Evolutionary conservation across 257 asterid species (phyloP).

Genomic region (Scutellaria barbata): DNA sequence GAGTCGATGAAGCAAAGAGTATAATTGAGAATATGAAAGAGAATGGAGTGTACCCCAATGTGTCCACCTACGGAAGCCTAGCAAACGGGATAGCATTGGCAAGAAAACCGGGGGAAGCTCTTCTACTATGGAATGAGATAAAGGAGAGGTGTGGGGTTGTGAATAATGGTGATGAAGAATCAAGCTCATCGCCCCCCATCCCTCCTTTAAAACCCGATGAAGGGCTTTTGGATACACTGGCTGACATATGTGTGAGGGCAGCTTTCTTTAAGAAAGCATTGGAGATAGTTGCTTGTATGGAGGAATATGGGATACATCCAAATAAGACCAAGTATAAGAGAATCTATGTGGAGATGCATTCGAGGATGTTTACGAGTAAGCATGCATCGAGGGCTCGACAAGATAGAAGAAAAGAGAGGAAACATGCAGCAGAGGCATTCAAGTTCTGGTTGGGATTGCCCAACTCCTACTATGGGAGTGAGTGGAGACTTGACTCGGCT

Average conservation of each 20-base stretch:
- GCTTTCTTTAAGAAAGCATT: conserved; percentile 91
- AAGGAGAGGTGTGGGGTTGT: conserved; percentile 70
- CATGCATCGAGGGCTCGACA: conserved; percentile 96
- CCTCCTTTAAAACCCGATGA: conserved; percentile 83
- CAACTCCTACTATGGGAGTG: conserved; percentile 80
- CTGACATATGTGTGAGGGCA: conserved; percentile 93
- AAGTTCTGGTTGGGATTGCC: conserved; percentile 99
- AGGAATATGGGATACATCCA: conserved; percentile 78
- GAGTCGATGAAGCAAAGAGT: conserved; percentile 71
- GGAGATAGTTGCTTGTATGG: conserved; percentile 96
- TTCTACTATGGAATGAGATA: conserved; percentile 87
- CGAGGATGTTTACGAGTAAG: conserved; percentile 97
- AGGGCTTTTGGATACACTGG: conserved; percentile 85
- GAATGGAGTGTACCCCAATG: conserved; percentile 63
- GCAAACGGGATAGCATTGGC: conserved; percentile 86
- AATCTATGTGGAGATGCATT: conserved; percentile 97
- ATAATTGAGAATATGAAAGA: conserved; percentile 78
- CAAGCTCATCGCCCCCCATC: conserved; percentile 34
- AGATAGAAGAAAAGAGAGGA: conserved; percentile 82
- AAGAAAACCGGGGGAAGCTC: conserved; percentile 96
- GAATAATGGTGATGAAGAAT: conserved; percentile 39
- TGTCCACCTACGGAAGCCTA: conserved; percentile 89
- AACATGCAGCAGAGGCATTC: conserved; percentile 97
- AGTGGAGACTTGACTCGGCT: conserved; percentile 70
- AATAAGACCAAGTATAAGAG: conserved; percentile 89